These are phyloP conservation scores for Salvia hispanica DNA, from an alignment of 257 asterid genomes.

Conservation along the genomic window DNA sequence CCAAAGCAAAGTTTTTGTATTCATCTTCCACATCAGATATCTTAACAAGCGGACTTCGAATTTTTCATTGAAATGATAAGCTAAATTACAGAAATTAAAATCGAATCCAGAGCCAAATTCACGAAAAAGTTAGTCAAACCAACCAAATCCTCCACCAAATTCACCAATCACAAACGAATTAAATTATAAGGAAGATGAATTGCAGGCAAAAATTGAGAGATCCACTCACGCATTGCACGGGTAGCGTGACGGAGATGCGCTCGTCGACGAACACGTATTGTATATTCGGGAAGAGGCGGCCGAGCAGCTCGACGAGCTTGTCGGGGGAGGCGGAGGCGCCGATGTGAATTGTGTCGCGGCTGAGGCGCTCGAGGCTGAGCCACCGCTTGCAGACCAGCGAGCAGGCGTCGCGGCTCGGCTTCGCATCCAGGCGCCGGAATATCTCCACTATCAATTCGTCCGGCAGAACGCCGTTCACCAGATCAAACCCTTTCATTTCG, in stretches of 20 bases:
- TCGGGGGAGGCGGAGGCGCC: slow-evolving; percentile 75
- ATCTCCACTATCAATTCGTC: slow-evolving; percentile 73
- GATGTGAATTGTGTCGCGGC: slow-evolving; percentile 69
- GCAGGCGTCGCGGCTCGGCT: slow-evolving; percentile 64
- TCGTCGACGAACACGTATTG: slow-evolving; percentile 58
- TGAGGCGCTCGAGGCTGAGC: slow-evolving; percentile 79
- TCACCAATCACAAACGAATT: slow-evolving; percentile 16
- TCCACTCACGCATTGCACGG: slow-evolving; percentile 53
- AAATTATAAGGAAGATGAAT: background rate
- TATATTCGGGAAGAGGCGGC: slow-evolving; percentile 54
- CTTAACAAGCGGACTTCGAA: background rate
- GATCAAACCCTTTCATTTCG: slow-evolving; percentile 61
- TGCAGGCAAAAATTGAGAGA: slow-evolving; percentile 12
- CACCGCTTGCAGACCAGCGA: slow-evolving; percentile 87
- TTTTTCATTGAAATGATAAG: slow-evolving; percentile 1
- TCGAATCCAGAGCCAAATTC: slow-evolving; percentile 1
- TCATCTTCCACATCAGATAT: slow-evolving; percentile 6
- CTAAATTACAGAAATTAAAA: slow-evolving; percentile 12
- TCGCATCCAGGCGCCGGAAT: slow-evolving; percentile 55
- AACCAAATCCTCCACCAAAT: slow-evolving; percentile 18
- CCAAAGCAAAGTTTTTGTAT: background rate
- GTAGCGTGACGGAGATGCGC: slow-evolving; percentile 53
- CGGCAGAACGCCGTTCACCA: slow-evolving; percentile 58
- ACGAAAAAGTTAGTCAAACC: background rate
- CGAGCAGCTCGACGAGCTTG: slow-evolving; percentile 47